Percentiles rank a stretch among this genome's conserved stretches.
Conservation (phyloP, 139 green algal genomes). For the Chlorella sp. region DNA sequence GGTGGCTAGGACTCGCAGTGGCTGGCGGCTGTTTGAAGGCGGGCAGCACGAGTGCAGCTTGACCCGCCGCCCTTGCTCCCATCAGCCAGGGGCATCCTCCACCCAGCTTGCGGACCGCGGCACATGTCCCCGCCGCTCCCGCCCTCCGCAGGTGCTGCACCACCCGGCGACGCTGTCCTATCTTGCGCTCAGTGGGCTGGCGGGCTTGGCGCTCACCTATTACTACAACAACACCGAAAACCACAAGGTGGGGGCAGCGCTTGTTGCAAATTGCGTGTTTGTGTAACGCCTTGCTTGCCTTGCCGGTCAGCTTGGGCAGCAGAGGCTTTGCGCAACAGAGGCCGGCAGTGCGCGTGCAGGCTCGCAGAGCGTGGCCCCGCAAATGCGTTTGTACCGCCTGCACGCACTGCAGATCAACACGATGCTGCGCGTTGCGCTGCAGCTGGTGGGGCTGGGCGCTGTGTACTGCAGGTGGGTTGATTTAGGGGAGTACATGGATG, state of each 20-base stretch:
- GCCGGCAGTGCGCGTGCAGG: neutral
- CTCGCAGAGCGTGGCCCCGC: neutral
- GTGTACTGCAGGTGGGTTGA: conserved; percentile 14
- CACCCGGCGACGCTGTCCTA: conserved; percentile 45
- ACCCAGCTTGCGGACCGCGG: neutral
- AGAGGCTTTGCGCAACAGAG: too few relatives aligned
- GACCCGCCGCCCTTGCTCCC: too few relatives aligned
- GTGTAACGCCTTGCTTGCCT: too few relatives aligned
- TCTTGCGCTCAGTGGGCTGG: conserved; percentile 42
- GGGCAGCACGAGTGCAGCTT: too few relatives aligned
- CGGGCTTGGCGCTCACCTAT: conserved; percentile 66
- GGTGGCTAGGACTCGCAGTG: neutral
- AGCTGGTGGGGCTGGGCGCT: conserved; percentile 52
- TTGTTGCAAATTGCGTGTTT: too few relatives aligned
- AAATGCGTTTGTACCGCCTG: neutral
- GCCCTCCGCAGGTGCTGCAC: neutral
- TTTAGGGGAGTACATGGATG: too few relatives aligned
- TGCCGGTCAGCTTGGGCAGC: too few relatives aligned
- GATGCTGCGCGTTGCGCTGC: conserved; percentile 61
- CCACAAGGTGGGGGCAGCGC: conserved; percentile 45
- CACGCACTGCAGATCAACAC: conserved; percentile 43
- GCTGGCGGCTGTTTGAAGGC: too few relatives aligned
- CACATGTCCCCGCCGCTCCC: neutral
- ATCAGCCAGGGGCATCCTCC: neutral
- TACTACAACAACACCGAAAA: conserved; percentile 66